A percentile compares a stretch with the other conserved stretches of the same genome.
phyloP scores from a whole-genome alignment of 352 stramenopile species.

The Pythium monospermum region DNA sequence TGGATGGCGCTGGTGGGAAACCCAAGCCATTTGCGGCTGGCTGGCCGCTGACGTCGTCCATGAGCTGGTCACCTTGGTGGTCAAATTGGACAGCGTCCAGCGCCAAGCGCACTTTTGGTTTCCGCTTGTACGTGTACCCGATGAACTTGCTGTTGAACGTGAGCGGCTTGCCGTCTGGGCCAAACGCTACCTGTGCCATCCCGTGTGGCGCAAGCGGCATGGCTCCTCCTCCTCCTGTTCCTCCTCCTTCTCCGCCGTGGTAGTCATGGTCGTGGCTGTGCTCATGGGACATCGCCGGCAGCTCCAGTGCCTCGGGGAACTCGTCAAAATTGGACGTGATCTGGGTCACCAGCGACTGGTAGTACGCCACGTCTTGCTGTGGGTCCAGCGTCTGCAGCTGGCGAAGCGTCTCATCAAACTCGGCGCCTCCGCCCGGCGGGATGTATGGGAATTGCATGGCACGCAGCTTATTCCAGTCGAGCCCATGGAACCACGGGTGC shows the following conservation, averaged over 20 bases:
- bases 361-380: slow-evolving; percentile 49
- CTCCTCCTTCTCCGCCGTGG: too few species aligned
- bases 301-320: slow-evolving; percentile 87
- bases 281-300: slow-evolving; percentile 25
- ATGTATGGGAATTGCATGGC: slow-evolving; percentile 88
- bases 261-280: slow-evolving; percentile 23
- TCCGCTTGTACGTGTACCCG: slow-evolving; percentile 87
- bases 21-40: slow-evolving; percentile 1
- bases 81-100: slow-evolving; percentile 77
- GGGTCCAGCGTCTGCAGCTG: slow-evolving; percentile 84
- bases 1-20: neutral
- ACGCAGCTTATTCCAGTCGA: slow-evolving; percentile 91
- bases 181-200: slow-evolving; percentile 37
- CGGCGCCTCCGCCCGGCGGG: slow-evolving; percentile 66
- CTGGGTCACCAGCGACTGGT: slow-evolving; percentile 86
- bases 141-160: slow-evolving; percentile 89
- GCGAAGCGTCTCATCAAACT: slow-evolving; percentile 90
- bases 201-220: slow-evolving; percentile 23
- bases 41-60: slow-evolving; percentile 15
- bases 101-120: slow-evolving; percentile 74
- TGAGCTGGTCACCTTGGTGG: slow-evolving; percentile 20
- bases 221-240: too few species aligned
- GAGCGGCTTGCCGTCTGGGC: slow-evolving; percentile 71
- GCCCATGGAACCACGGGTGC: slow-evolving; percentile 95
- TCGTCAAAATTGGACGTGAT: slow-evolving; percentile 98